A percentile compares a stretch with the other conserved stretches of the same genome.
phyloP scores from a whole-genome alignment of 2,329 filamentous ascomycete species.

The Hypoxylon sp. region DNA sequence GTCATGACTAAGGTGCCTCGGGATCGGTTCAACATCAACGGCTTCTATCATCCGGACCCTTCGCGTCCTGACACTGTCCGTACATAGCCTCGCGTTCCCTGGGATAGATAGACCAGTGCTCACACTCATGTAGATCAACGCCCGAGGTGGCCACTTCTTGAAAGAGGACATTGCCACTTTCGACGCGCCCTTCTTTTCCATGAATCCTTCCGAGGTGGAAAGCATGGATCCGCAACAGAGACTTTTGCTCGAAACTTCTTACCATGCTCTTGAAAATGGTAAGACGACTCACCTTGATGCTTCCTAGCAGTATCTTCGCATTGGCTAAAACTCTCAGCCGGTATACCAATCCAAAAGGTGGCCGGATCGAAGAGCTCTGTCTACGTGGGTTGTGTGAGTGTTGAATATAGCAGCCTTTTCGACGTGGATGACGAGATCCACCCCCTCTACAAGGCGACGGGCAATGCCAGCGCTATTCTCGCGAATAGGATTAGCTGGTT shows the following conservation, averaged over 20 bases:
- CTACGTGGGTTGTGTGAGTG: background rate
- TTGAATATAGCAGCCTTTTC: background rate
- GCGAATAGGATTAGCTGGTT: background rate
- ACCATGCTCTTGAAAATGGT: constrained; percentile 27
- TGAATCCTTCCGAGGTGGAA: constrained; percentile 31
- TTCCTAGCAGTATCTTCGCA: no score
- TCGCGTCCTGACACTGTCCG: no score
- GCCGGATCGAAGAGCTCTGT: background rate
- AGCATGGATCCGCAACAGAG: constrained; percentile 47
- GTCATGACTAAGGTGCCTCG: constrained; percentile 12
- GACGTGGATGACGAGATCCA: background rate
- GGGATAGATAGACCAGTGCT: no score
- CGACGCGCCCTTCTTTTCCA: constrained; percentile 51
- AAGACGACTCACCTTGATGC: background rate
- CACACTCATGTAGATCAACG: no score
- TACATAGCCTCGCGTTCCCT: no score
- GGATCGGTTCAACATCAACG: constrained; percentile 18
- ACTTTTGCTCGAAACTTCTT: constrained; percentile 13
- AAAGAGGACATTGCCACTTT: constrained; percentile 42
- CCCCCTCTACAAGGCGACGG: background rate
- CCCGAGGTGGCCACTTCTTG: constrained; percentile 30
- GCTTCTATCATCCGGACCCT: constrained; percentile 14
- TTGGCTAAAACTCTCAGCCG: constrained; percentile 1
- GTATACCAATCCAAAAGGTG: constrained; percentile 12
- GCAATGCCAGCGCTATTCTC: background rate